These are phyloP conservation scores for Chaetomium olivaceum DNA, from an alignment of 2,329 filamentous ascomycete species.

Conservation along the genomic window DNA sequence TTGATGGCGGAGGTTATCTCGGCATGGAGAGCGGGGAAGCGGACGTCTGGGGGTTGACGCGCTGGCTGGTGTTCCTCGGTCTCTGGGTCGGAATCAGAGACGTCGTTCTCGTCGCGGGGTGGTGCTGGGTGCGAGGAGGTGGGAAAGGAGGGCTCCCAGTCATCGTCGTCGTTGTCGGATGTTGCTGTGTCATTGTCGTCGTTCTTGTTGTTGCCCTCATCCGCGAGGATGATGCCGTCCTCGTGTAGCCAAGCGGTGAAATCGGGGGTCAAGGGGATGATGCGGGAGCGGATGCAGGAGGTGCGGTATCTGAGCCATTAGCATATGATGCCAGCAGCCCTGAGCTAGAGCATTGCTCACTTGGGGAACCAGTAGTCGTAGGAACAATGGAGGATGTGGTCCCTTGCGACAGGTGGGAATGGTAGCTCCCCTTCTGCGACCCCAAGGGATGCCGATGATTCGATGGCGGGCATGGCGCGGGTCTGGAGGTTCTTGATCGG, in stretches of 20 bases:
- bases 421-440: constrained; percentile 46
- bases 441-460: constrained; percentile 29
- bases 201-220: constrained; percentile 49
- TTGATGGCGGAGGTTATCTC: constrained; percentile 74
- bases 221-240: constrained; percentile 87
- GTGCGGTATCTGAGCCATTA: constrained; percentile 64
- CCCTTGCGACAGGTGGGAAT: constrained; percentile 81
- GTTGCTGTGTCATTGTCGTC: constrained; percentile 46
- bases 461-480: constrained; percentile 38
- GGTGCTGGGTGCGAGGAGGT: constrained; percentile 35
- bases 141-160: constrained; percentile 48
- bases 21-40: constrained; percentile 72
- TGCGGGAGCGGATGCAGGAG: constrained; percentile 80
- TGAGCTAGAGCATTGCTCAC: constrained; percentile 43
- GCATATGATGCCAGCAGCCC: background rate
- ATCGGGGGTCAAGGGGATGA: constrained; percentile 71
- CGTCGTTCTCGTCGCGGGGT: constrained; percentile 44
- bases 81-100: constrained; percentile 50
- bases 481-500: background rate
- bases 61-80: constrained; percentile 49
- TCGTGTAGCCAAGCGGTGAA: constrained; percentile 87
- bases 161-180: constrained; percentile 56
- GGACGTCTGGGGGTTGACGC: constrained; percentile 52
- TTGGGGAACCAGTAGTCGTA: constrained; percentile 89
- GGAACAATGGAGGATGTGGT: constrained; percentile 91